Conservation (phyloP, 345 rosid genomes). For the Citrus mangshanensis region DNA sequence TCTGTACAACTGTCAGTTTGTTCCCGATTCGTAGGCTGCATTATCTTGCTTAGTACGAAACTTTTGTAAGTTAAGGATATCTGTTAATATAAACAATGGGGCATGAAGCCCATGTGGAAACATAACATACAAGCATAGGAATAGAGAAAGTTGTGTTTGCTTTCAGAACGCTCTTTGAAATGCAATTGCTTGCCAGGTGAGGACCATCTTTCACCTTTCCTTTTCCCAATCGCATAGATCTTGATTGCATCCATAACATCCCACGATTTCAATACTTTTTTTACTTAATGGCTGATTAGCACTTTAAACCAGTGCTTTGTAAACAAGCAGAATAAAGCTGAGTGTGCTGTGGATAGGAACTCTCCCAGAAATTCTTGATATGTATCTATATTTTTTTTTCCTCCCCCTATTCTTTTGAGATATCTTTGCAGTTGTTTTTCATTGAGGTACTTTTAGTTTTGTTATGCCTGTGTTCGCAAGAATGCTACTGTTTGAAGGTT, state of each 20-base stretch:
- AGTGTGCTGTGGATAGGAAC: neutral
- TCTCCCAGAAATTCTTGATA: neutral
- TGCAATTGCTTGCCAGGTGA: neutral
- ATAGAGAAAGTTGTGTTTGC: neutral
- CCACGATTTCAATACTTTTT: neutral
- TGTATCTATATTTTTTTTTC: neutral
- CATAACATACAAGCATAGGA: neutral
- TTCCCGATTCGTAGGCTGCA: neutral
- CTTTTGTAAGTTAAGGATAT: neutral
- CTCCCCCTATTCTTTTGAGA: neutral
- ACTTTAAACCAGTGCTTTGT: neutral
- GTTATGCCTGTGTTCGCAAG: neutral
- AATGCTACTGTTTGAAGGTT: neutral
- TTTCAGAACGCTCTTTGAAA: neutral
- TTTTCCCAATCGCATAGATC: neutral
- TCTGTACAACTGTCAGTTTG: neutral
- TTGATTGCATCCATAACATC: neutral
- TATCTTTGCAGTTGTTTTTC: slow-evolving; percentile 1
- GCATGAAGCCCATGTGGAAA: neutral
- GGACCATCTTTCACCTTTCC: neutral
- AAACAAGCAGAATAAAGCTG: neutral
- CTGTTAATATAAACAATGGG: neutral
- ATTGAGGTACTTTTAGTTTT: neutral
- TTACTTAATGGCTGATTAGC: neutral
- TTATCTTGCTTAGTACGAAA: neutral